Evolutionary conservation across 768 basidiomycete genomes (phyloP).

Genomic region (Kwoniella heveanensis): DNA sequence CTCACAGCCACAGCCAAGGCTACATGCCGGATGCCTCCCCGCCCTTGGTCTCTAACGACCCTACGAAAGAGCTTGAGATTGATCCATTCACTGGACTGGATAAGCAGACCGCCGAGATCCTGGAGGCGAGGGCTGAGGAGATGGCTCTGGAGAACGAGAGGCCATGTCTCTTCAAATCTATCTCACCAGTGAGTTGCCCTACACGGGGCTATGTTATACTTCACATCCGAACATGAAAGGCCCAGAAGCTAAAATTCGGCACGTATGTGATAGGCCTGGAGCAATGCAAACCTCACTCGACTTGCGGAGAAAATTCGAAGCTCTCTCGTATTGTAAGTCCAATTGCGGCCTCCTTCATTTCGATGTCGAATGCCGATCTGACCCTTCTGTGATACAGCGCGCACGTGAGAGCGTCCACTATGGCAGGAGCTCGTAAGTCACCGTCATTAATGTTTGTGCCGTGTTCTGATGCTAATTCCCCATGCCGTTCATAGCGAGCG

Average conservation of each 20-base stretch:
- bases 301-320: slow-evolving; percentile 97
- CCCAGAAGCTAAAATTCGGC: neutral
- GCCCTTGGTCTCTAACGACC: slow-evolving; percentile 10
- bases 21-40: slow-evolving; percentile 4
- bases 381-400: slow-evolving; percentile 58
- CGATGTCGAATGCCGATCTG: neutral
- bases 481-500: slow-evolving; percentile 46
- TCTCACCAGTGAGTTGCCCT: slow-evolving; percentile 73
- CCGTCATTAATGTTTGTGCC: neutral
- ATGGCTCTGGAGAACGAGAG: slow-evolving; percentile 49
- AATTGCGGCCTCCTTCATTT: neutral
- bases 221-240: neutral
- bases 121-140: slow-evolving; percentile 35
- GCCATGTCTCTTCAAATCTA: slow-evolving; percentile 93
- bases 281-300: slow-evolving; percentile 87
- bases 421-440: slow-evolving; percentile 54
- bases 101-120: slow-evolving; percentile 21
- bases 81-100: slow-evolving; percentile 16
- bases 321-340: slow-evolving; percentile 83
- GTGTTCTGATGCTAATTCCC: neutral
- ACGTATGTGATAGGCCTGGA: slow-evolving; percentile 74
- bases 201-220: too few species aligned
- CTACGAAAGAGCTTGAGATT: slow-evolving; percentile 3
- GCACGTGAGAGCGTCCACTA: slow-evolving; percentile 89
- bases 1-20: slow-evolving; percentile 8